These are phyloP conservation scores for Neurospora sp. DNA, from an alignment of 495 filamentous ascomycete species.

Conservation along the genomic window DNA sequence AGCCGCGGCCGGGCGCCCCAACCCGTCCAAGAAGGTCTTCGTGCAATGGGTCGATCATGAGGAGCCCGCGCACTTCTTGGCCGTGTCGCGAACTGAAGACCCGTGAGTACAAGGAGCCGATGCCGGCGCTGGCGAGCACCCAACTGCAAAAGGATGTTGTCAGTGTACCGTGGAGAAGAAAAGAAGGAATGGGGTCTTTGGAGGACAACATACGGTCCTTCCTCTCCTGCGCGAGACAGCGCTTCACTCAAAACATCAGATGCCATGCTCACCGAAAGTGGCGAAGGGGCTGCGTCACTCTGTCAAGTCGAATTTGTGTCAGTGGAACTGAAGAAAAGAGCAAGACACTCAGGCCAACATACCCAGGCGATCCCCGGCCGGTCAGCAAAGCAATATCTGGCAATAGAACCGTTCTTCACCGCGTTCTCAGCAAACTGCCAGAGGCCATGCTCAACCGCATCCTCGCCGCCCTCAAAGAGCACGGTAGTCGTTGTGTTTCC, in stretches of 20 bases:
- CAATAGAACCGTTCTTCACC: conserved; percentile 62
- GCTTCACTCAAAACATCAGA: conserved; percentile 79
- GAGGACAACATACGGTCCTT: conserved; percentile 44
- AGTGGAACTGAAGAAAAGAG: neutral
- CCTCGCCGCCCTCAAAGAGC: conserved; percentile 71
- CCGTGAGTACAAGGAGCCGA: conserved; percentile 77
- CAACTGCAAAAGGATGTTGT: conserved; percentile 29
- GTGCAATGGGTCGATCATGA: conserved; percentile 80
- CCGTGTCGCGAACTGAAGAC: conserved; percentile 79
- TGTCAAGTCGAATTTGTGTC: conserved; percentile 3
- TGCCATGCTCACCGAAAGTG: conserved; percentile 82
- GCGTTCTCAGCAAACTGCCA: conserved; percentile 60
- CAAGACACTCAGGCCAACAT: conserved; percentile 3
- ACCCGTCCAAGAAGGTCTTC: conserved; percentile 68
- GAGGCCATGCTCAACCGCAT: conserved; percentile 64
- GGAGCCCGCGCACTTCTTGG: conserved; percentile 58
- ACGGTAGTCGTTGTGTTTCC: conserved; percentile 56
- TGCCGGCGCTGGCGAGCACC: conserved; percentile 54
- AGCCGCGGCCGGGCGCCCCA: conserved; percentile 59
- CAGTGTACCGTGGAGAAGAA: neutral
- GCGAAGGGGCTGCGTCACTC: conserved; percentile 85
- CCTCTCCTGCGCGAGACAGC: conserved; percentile 66
- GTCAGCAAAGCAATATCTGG: conserved; percentile 91
- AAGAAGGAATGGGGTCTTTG: neutral
- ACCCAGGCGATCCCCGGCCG: conserved; percentile 81